A percentile compares a stretch with the other conserved stretches of the same genome.
These are phyloP conservation scores for Fusarium acutatum DNA, from an alignment of 2,329 filamentous ascomycete species.

Conservation along the genomic window DNA sequence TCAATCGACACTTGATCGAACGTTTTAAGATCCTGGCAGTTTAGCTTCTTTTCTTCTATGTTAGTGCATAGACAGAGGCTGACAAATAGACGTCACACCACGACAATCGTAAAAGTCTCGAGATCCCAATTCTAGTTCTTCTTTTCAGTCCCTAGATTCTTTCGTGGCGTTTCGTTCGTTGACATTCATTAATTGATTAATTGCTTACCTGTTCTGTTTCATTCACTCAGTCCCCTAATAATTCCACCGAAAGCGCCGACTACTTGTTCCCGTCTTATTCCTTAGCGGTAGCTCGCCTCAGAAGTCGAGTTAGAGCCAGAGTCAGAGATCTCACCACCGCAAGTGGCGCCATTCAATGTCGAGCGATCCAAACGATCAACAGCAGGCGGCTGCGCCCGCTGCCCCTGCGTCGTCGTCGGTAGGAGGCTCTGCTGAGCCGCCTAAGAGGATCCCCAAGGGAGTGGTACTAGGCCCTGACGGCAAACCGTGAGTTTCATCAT, in stretches of 20 bases:
- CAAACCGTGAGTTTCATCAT: constrained; percentile 73
- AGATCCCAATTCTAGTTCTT: not conserved
- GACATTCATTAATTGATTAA: not conserved
- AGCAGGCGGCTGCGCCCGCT: constrained; percentile 33
- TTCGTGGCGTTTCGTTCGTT: not conserved
- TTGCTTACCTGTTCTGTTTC: not conserved
- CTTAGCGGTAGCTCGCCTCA: not conserved
- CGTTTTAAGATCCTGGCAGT: not conserved
- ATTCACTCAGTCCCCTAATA: not conserved
- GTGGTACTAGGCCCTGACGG: constrained; percentile 81
- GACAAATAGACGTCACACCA: constrained; percentile 40
- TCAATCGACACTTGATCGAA: not conserved
- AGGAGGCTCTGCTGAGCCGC: constrained; percentile 44
- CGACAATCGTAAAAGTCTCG: constrained; percentile 9
- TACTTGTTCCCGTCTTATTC: constrained; percentile 7
- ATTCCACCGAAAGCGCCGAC: constrained; percentile 8
- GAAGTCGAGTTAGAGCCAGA: not conserved
- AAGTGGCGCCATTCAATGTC: constrained; percentile 39
- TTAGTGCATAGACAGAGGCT: constrained; percentile 7
- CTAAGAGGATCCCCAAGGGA: constrained; percentile 72
- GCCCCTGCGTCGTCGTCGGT: constrained; percentile 24
- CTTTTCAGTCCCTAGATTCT: not conserved
- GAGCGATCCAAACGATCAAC: constrained; percentile 37
- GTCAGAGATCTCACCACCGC: constrained; percentile 16
- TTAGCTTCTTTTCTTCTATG: constrained; percentile 1